Base-by-base conservation (phyloP, 306 rosid genomes). In the Begonia peltatifolia region DNA sequence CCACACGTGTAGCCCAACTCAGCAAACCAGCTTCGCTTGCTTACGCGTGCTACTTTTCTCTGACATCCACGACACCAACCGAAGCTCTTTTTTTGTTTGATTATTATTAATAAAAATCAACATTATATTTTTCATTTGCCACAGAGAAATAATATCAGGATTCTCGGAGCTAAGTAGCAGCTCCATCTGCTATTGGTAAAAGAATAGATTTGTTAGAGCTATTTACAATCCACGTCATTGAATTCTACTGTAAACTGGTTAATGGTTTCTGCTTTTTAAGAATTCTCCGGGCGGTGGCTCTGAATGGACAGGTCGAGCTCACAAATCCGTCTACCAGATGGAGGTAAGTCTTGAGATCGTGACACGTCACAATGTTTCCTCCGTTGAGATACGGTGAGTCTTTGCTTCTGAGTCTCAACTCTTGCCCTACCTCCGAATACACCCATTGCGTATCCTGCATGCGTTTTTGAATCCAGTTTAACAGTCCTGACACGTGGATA, bases 361-460 rank as follows among this genome's bases (percentile, higher is more conserved):
- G 96, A 76, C 84, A 74, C 64, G 80, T 76, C 51, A 81, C 86
- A 14, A 76, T 47, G 53, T 76, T 63, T 10, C 65, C 50, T 6
- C 71, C 67, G 41, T 36, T 74, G 17, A 78, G 54, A 65, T 80
- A 63, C 55, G 87, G 76, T 0, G 81, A 87, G 54, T 76, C 77
- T 57, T 69, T 72, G 62, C 83, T 84, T n/a, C 87, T 71, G 0
- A 87, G 59, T 16, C 76, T 63, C 23, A 87, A 56, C 55, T 87
- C 96, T 41, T 72, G 77, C 15, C 96, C 96, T 5, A 87, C 82
- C 13, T 87, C 93, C 5, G 96, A 79, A 36, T 84, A 84, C 30
- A 68, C 72, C 82, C 83, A 73, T 20, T 55, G 81, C 13, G 75
- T 65, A 14, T 74, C 79, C 67, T 78, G 73, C 17, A 87, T 68